phyloP scores from a whole-genome alignment of 1,284 basidiomycete species.

The Sanghuangporus baumii region DNA sequence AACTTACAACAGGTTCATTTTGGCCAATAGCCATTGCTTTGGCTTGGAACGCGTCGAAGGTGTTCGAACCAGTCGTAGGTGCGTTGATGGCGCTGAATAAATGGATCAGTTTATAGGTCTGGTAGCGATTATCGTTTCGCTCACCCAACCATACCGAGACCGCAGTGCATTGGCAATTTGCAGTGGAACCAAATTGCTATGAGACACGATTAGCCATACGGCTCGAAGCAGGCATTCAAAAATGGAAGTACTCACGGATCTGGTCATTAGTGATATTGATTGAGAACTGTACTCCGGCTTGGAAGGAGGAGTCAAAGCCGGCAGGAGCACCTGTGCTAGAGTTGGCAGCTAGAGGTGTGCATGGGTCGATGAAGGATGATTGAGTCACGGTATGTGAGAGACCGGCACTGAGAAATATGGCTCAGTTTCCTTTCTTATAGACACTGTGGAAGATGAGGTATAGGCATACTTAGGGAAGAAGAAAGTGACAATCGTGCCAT shows the following conservation, averaged over 20 bases:
- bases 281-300: constrained; percentile 35
- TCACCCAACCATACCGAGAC: constrained; percentile 52
- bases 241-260: constrained; percentile 1
- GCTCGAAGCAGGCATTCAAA: background rate
- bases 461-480: constrained; percentile 42
- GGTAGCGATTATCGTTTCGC: constrained; percentile 6
- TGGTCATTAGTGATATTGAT: constrained; percentile 44
- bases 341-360: constrained; percentile 38
- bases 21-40: constrained; percentile 39
- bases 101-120: background rate
- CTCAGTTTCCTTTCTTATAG: background rate
- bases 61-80: constrained; percentile 43
- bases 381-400: constrained; percentile 50
- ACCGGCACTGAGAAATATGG: constrained; percentile 20
- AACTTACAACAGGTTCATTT: constrained; percentile 31
- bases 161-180: constrained; percentile 49
- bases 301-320: constrained; percentile 50
- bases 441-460: background rate
- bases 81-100: constrained; percentile 52
- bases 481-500: constrained; percentile 47
- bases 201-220: background rate
- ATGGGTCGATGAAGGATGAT: constrained; percentile 43
- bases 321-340: constrained; percentile 27
- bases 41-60: constrained; percentile 42
- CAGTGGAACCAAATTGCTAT: constrained; percentile 65